These are phyloP conservation scores for Ophiocordyceps unilateralis DNA, from an alignment of 2,329 filamentous ascomycete species.

Conservation along the genomic window DNA sequence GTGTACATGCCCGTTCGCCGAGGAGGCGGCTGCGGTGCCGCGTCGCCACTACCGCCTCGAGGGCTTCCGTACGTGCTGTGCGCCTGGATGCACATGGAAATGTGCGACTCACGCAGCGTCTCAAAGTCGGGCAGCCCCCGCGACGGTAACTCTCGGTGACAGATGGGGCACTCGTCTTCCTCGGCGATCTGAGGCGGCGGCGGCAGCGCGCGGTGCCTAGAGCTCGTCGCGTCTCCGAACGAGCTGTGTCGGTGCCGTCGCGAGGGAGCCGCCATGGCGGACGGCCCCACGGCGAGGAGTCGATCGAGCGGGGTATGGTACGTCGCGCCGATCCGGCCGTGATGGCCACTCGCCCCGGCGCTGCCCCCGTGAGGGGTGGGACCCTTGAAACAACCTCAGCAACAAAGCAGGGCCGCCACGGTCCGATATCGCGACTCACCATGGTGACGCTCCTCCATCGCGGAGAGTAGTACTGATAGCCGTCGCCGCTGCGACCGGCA, in stretches of 20 bases:
- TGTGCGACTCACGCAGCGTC: slow-evolving; percentile 37
- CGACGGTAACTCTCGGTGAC: slow-evolving; percentile 52
- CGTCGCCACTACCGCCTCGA: slow-evolving; percentile 9
- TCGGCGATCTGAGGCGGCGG: slow-evolving; percentile 39
- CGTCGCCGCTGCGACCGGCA: slow-evolving; percentile 13
- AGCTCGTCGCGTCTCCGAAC: slow-evolving; percentile 15
- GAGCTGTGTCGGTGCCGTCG: slow-evolving; percentile 15
- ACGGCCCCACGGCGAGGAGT: slow-evolving; percentile 19
- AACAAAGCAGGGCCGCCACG: background rate
- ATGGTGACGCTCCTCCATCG: slow-evolving; percentile 30
- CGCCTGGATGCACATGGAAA: slow-evolving; percentile 36
- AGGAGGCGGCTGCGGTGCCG: slow-evolving; percentile 13
- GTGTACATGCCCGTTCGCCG: slow-evolving; percentile 44
- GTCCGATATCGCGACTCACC: slow-evolving; percentile 15
- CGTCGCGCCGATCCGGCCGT: slow-evolving; percentile 10
- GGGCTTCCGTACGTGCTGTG: slow-evolving; percentile 32
- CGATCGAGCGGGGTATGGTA: slow-evolving; percentile 20
- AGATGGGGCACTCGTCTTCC: slow-evolving; percentile 67
- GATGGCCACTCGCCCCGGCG: slow-evolving; percentile 8
- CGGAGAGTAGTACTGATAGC: slow-evolving; percentile 15
- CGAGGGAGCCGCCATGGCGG: slow-evolving; percentile 13
- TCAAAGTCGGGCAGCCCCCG: slow-evolving; percentile 35
- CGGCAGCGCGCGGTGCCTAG: slow-evolving; percentile 20
- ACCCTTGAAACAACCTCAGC: slow-evolving; percentile 2
- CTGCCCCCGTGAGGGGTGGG: background rate